Conservation (phyloP, 208 protist genomes). For the Naegleria fowleri region DNA sequence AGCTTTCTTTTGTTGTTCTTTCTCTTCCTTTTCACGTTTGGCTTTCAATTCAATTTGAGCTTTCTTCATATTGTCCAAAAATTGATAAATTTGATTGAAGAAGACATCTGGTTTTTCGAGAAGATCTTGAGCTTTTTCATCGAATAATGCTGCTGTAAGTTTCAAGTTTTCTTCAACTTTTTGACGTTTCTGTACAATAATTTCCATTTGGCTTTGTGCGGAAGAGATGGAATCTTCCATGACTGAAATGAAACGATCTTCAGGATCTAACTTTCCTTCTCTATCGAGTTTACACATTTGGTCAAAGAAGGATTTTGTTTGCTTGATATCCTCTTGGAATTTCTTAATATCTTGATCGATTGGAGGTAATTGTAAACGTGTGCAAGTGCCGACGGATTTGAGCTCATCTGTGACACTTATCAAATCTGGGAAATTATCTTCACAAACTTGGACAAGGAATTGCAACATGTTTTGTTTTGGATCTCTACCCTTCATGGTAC, state of each 20-base stretch:
- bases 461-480: neutral
- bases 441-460: neutral
- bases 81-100: neutral
- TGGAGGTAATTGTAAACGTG: neutral
- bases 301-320: neutral
- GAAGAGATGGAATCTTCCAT: neutral
- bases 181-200: neutral
- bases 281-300: neutral
- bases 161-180: neutral
- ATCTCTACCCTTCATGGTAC: neutral
- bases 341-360: slow-evolving; percentile 4
- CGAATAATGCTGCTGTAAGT: neutral
- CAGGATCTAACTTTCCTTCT: neutral
- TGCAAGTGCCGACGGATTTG: neutral
- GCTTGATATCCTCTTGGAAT: neutral
- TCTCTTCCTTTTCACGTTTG: neutral
- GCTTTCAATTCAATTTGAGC: neutral
- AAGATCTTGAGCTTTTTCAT: neutral
- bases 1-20: neutral
- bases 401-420: neutral
- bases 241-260: neutral
- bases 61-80: neutral
- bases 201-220: neutral
- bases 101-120: neutral
- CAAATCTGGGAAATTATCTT: neutral